phyloP scores from a whole-genome alignment of 2,329 filamentous ascomycete species.

The Cladorrhinum sp. region DNA sequence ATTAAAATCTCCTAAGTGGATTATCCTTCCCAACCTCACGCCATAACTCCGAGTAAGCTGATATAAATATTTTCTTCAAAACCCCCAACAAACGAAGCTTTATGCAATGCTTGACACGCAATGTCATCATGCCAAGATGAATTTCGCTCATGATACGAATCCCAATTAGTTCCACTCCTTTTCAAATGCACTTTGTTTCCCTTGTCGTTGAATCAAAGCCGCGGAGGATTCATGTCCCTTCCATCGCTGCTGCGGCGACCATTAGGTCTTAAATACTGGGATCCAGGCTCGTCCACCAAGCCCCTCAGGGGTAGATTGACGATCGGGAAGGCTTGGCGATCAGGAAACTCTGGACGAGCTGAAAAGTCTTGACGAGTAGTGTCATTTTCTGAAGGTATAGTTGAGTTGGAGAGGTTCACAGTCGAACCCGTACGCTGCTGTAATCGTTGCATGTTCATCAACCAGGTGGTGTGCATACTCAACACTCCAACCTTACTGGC shows the following conservation, averaged over 20 bases:
- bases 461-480: constrained; percentile 58
- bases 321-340: not conserved
- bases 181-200: not conserved
- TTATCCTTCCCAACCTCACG: not conserved
- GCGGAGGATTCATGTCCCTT: constrained; percentile 22
- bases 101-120: not conserved
- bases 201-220: constrained; percentile 14
- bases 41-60: not conserved
- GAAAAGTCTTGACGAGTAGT: not conserved
- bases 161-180: not conserved
- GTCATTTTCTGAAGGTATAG: constrained; percentile 2
- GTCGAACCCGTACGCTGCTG: constrained; percentile 20
- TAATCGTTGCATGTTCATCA: constrained; percentile 44
- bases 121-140: not conserved
- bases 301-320: not conserved
- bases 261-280: not conserved
- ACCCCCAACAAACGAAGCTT: not conserved
- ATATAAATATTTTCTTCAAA: not conserved
- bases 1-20: not conserved
- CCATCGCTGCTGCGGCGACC: constrained; percentile 18
- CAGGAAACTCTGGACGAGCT: not conserved
- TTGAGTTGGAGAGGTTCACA: constrained; percentile 4
- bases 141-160: not conserved
- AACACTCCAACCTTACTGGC: constrained; percentile 56
- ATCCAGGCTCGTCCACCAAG: not conserved